Base-by-base conservation (phyloP, 106 monocot genomes). In the Allium sativum region DNA sequence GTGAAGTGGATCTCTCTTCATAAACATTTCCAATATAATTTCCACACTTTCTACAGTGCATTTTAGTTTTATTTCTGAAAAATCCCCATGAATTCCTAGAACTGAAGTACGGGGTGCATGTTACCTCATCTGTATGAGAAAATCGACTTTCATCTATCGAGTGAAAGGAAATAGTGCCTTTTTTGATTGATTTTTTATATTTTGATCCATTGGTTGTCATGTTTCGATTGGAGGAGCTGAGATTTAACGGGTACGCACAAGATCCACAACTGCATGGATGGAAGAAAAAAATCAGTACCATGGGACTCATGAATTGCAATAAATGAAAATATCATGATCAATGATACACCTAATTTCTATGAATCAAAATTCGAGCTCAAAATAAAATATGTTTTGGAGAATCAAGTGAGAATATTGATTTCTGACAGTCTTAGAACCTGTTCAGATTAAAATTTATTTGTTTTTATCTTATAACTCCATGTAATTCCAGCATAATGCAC, bases 121-220 rank as follows among this genome's bases (percentile, higher is more conserved):
- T 77, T 42, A 77, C 11, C 48, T 85, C 80, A 56, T 81, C 77
- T 8, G 21, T 67, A 14, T 74, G 73, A 21, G 77, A 65, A 56
- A 85, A 81, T 41, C 85, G 74, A 64, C 85, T 85, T 72, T 85
- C 81, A 31, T 85, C 81, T 17, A 85, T 60, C 1, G 64, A 74
- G 46, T 65, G 51, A 71, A 85, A 81, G 15, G 85, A 62, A 8
- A 85, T 74, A 44, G 74, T 48, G 7, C 85, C 81, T 65, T 75
- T 85, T 59, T 65, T 85, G 21, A 85, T 81, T 20, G 74, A 52
- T 11, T 85, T 85, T 19, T 74, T 68, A 44, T 85, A 85, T 74
- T 85, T 81, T 7, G 71, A 74, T 40, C 76, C 85, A 54, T 81
- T 70, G 61, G 74, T 72, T 53, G 67, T 48, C 6, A 74, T 81